Evolutionary conservation across 495 filamentous ascomycete genomes (phyloP).

Genomic region (Hypoxylon fragiforme): DNA sequence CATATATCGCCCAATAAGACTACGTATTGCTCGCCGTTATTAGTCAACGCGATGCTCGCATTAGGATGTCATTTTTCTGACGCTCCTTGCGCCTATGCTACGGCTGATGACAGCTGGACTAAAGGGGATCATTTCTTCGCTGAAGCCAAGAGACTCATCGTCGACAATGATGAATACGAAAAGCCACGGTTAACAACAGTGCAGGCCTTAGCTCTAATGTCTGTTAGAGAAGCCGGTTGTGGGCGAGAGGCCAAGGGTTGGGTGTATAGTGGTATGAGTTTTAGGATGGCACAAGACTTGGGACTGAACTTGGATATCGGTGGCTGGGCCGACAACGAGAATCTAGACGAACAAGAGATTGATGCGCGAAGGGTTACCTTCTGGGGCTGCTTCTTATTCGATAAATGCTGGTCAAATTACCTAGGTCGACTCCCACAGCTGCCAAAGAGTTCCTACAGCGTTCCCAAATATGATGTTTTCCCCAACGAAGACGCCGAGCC

Average conservation of each 20-base stretch:
- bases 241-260: conserved; percentile 93
- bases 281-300: conserved; percentile 96
- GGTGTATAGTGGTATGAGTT: conserved; percentile 98
- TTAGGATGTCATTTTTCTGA: conserved; percentile 96
- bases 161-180: conserved; percentile 92
- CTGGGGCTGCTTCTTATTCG: conserved; percentile 98
- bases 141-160: conserved; percentile 86
- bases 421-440: conserved; percentile 91
- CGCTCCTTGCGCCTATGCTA: conserved; percentile 66
- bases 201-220: conserved; percentile 94
- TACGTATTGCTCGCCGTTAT: conserved; percentile 81
- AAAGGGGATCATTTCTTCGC: conserved; percentile 97
- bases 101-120: conserved; percentile 73
- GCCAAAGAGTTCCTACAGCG: conserved; percentile 72
- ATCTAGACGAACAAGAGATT: conserved; percentile 77
- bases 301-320: conserved; percentile 87
- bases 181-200: conserved; percentile 90
- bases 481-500: conserved; percentile 80
- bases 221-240: conserved; percentile 93
- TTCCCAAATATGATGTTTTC: conserved; percentile 89
- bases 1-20: conserved; percentile 49
- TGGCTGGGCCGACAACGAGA: conserved; percentile 56
- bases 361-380: conserved; percentile 91
- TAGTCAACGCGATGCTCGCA: conserved; percentile 96
- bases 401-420: conserved; percentile 99